Evolutionary conservation across 768 basidiomycete genomes (phyloP), one percentile per base, ranked within the genome.

Genomic region (Mycena latifolia): DNA sequence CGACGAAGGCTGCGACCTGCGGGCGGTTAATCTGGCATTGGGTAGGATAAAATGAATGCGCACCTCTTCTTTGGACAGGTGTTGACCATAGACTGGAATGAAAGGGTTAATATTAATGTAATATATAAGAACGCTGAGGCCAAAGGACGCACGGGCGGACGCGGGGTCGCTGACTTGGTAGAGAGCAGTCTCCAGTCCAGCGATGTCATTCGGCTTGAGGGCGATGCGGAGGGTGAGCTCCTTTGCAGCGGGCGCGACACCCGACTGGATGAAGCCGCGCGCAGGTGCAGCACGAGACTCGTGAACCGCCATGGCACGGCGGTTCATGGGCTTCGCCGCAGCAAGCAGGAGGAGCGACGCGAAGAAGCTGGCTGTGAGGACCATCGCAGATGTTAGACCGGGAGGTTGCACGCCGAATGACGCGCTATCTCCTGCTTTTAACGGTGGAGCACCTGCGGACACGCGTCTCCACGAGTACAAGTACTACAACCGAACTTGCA

Each of bases 1-100:
- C 75, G 53, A 80, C 74, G 27, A 82, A 76, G 11, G 69, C 73
- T 25, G 78, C 76, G n/a, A 82, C 80, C 28, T 82, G 52, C 18
- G 29, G 39, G 47, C 31, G n/a, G n/a, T n/a, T n/a, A n/a, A n/a
- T n/a, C n/a, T n/a, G n/a, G n/a, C n/a, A n/a, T n/a, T n/a, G n/a
- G n/a, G n/a, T n/a, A n/a, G n/a, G n/a, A n/a, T n/a, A n/a, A n/a
- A n/a, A n/a, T n/a, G 31, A 33, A 33, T 5, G 5, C 6, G 35
- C 33, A 61, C 60, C 61, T 55, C 53, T 29, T 62, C 61, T 12
- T 29, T 24, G 33, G 61, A 47, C 39, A 62, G 27, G 28, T 55
- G 53, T 39, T 55, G 61, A 14, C 61, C 52, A 31, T 62, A 62
- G 52, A 54, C 48, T 43, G 52, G 29, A 45, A 35, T 35, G 33